Conservation (phyloP, 1,139 yeast species). For the Pichia sp. region DNA sequence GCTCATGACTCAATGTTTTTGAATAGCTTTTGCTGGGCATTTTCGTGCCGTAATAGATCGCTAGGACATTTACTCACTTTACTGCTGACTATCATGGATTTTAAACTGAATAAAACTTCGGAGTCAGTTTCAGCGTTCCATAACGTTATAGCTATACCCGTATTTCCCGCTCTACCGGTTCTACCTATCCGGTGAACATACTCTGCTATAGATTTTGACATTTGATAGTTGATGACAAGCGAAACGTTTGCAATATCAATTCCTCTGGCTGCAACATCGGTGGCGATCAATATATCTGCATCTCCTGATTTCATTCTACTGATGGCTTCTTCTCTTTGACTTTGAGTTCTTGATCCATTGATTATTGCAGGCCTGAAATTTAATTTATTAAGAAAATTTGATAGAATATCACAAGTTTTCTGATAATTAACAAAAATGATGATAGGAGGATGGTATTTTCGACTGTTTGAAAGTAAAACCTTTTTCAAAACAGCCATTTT, state of each 20-base stretch:
- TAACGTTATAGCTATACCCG: slow-evolving; percentile 73
- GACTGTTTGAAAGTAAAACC: slow-evolving; percentile 28
- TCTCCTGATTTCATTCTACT: slow-evolving; percentile 56
- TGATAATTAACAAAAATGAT: slow-evolving; percentile 81
- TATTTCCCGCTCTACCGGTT: slow-evolving; percentile 90
- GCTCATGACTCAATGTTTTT: slow-evolving; percentile 22
- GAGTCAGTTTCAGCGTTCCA: slow-evolving; percentile 50
- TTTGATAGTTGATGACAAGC: slow-evolving; percentile 79
- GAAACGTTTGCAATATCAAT: slow-evolving; percentile 85
- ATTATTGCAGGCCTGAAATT: slow-evolving; percentile 56
- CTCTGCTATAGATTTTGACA: slow-evolving; percentile 73
- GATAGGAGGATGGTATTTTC: slow-evolving; percentile 47
- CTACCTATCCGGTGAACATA: slow-evolving; percentile 93
- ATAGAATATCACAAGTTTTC: slow-evolving; percentile 63
- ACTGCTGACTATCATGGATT: slow-evolving; percentile 47
- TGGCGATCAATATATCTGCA: slow-evolving; percentile 72
- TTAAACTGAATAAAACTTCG: slow-evolving; percentile 49
- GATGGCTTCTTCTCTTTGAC: slow-evolving; percentile 78
- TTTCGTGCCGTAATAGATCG: slow-evolving; percentile 42
- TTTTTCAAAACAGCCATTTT: slow-evolving; percentile 35
- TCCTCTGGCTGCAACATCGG: slow-evolving; percentile 97
- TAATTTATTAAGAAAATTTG: slow-evolving; percentile 41
- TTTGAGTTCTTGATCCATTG: slow-evolving; percentile 87
- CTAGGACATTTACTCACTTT: slow-evolving; percentile 45
- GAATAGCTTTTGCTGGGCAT: slow-evolving; percentile 23